Evolutionary conservation across 495 filamentous ascomycete species (phyloP).

Genomic region (Penicillium macrosclerotiorum): DNA sequence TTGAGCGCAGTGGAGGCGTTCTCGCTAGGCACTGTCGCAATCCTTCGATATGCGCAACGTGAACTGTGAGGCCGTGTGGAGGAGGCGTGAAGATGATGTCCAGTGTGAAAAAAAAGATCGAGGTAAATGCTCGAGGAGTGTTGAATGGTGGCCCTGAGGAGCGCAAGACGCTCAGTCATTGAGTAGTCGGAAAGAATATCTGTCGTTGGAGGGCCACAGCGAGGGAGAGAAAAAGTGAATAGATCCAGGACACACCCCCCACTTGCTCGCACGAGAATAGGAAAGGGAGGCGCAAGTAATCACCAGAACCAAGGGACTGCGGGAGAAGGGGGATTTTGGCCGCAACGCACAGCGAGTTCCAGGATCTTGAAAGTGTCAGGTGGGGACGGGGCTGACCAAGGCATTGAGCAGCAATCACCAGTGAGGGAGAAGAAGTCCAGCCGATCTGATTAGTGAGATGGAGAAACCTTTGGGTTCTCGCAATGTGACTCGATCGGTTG

Average conservation of each 20-base stretch:
- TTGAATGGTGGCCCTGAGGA: neutral
- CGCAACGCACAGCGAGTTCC: neutral
- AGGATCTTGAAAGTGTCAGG: conserved; percentile 11
- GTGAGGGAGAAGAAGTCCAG: conserved; percentile 16
- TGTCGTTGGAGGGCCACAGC: neutral
- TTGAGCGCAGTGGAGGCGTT: conserved; percentile 16
- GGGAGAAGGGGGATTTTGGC: conserved; percentile 2
- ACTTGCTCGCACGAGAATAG: conserved; percentile 5
- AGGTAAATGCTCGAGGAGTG: neutral
- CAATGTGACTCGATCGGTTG: conserved; percentile 16
- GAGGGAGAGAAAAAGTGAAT: conserved; percentile 9
- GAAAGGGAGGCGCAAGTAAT: conserved; percentile 3
- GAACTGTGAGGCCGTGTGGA: neutral
- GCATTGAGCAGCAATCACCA: neutral
- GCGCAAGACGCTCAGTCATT: conserved; percentile 3
- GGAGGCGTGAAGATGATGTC: no score
- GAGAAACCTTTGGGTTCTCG: conserved; percentile 1
- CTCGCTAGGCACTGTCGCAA: neutral
- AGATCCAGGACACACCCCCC: conserved; percentile 1
- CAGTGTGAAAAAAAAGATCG: neutral
- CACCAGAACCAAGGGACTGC: conserved; percentile 2
- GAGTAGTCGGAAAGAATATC: conserved; percentile 4
- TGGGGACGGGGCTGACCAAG: conserved; percentile 10
- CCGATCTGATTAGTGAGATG: conserved; percentile 15
- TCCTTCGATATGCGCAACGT: neutral